phyloP scores from a whole-genome alignment of 345 rosid genomes.

The Populus nigra region DNA sequence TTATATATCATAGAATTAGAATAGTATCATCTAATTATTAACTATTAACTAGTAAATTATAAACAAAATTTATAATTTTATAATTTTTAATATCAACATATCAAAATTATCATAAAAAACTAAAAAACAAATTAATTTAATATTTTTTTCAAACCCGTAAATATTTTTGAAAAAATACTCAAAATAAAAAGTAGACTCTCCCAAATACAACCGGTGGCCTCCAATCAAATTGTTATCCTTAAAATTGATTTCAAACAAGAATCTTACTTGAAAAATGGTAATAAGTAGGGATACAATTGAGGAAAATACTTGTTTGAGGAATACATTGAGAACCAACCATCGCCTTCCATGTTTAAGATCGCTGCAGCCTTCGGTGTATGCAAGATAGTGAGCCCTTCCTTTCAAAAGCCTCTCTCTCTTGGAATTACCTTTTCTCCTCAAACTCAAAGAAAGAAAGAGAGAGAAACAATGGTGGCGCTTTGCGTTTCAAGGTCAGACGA shows the following conservation, averaged over 20 bases:
- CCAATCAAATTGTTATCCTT: background rate
- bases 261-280: background rate
- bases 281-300: background rate
- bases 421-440: background rate
- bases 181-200: too few species aligned
- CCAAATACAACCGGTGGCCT: too few species aligned
- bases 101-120: too few species aligned
- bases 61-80: too few species aligned
- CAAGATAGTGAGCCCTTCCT: background rate
- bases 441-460: background rate
- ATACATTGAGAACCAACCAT: background rate
- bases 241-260: background rate
- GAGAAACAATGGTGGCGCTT: background rate
- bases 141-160: too few species aligned
- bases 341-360: background rate
- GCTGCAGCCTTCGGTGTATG: background rate
- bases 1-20: too few species aligned
- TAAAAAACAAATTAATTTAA: too few species aligned
- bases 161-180: too few species aligned
- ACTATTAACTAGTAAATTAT: too few species aligned
- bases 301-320: background rate
- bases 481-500: constrained; percentile 35
- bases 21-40: too few species aligned
- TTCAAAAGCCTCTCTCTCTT: background rate
- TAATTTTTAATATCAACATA: too few species aligned